Evolutionary conservation across 345 rosid genomes (phyloP).

Genomic region (Microthlaspi erraticum): DNA sequence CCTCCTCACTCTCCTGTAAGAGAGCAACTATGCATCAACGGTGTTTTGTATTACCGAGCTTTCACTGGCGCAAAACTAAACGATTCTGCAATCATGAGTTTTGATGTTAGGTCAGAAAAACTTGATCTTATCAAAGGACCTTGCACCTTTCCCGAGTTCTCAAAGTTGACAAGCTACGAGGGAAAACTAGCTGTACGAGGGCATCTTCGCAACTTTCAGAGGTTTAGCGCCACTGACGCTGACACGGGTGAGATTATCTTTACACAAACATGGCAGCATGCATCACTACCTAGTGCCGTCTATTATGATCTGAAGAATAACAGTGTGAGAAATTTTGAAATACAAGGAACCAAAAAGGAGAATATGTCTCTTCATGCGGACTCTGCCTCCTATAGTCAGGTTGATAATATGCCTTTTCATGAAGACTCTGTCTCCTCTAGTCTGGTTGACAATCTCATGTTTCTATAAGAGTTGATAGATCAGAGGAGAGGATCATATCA

Average conservation of each 20-base stretch:
- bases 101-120: slow-evolving; percentile 2
- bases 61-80: too few relatives aligned
- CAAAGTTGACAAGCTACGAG: not conserved
- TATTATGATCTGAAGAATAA: not conserved
- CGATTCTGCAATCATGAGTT: not conserved
- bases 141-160: not conserved
- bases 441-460: too few relatives aligned
- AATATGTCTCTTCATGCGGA: too few relatives aligned
- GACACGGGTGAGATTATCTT: not conserved
- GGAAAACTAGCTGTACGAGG: not conserved
- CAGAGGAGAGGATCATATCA: too few relatives aligned
- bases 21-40: too few relatives aligned
- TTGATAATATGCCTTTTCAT: too few relatives aligned
- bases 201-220: not conserved
- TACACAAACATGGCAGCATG: not conserved
- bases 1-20: too few relatives aligned
- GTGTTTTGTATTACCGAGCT: too few relatives aligned
- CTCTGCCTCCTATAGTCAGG: too few relatives aligned
- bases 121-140: not conserved
- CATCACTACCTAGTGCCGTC: not conserved
- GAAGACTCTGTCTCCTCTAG: too few relatives aligned
- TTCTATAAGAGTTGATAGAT: too few relatives aligned
- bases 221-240: not conserved
- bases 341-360: not conserved
- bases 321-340: not conserved